A percentile compares a stretch with the other conserved stretches of the same genome.
Evolutionary conservation across 169 alveolate species (phyloP).

Genomic region (Cryptosporidium muris): DNA sequence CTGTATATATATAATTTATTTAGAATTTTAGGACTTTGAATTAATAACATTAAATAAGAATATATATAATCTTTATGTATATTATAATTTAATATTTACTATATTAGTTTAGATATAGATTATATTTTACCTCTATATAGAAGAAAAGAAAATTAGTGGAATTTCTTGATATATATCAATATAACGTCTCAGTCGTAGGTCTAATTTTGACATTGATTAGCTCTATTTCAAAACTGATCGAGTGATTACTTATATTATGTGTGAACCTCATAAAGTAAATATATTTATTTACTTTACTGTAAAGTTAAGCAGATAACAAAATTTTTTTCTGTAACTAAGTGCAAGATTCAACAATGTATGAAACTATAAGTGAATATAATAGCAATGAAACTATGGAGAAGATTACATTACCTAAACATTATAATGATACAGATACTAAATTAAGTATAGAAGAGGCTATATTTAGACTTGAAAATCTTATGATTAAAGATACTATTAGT

Average conservation of each 20-base stretch:
- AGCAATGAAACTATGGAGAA: neutral
- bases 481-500: constrained; percentile 42
- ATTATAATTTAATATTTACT: too few species aligned
- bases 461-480: constrained; percentile 23
- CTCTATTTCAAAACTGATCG: neutral
- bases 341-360: neutral
- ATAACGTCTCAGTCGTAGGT: neutral
- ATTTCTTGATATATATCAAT: neutral
- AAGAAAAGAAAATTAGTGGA: neutral
- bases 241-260: neutral
- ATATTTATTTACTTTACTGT: neutral
- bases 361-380: constrained; percentile 1
- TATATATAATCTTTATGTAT: too few species aligned
- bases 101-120: neutral
- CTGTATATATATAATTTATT: neutral
- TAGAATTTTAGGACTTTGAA: neutral
- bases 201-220: too few species aligned
- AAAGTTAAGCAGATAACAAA: neutral
- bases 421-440: constrained; percentile 28
- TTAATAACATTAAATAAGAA: too few species aligned
- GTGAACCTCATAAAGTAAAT: neutral
- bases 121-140: neutral
- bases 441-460: constrained; percentile 51
- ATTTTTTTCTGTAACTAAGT: constrained; percentile 1
- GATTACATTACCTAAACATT: constrained; percentile 18